Evolutionary conservation across 2,329 filamentous ascomycete genomes (phyloP).

Genomic region (Lecanoromycetidae sp.): DNA sequence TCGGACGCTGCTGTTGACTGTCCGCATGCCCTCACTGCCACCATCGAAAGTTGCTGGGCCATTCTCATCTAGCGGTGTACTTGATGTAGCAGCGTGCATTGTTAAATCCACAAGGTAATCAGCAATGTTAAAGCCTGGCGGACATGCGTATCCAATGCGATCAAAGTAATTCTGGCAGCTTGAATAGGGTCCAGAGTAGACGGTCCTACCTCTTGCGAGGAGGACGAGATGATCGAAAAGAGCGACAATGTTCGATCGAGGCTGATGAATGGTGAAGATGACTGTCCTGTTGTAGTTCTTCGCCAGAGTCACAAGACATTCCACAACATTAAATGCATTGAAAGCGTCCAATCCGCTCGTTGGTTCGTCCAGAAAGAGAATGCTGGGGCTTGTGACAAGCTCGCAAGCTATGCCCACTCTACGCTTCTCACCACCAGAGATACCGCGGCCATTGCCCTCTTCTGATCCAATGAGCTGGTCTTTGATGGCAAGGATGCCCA

Average conservation of each 20-base stretch:
- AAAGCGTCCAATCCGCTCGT: constrained; percentile 92
- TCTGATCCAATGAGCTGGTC: constrained; percentile 94
- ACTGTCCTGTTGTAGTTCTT: constrained; percentile 96
- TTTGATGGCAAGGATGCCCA: constrained; percentile 87
- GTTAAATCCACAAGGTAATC: constrained; percentile 96
- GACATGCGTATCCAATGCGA: constrained; percentile 79
- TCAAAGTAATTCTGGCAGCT: constrained; percentile 91
- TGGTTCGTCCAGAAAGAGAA: constrained; percentile 92
- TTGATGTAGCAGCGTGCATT: constrained; percentile 70
- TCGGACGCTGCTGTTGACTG: constrained; percentile 73
- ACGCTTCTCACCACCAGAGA: constrained; percentile 93
- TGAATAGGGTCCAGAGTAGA: constrained; percentile 84
- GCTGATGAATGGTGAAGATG: constrained; percentile 96
- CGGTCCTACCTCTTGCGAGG: constrained; percentile 74
- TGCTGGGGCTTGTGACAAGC: constrained; percentile 90
- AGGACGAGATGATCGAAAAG: constrained; percentile 91
- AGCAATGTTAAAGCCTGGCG: constrained; percentile 95
- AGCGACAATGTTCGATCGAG: constrained; percentile 93
- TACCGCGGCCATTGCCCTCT: constrained; percentile 84
- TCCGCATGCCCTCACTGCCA: constrained; percentile 48
- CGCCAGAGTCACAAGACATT: constrained; percentile 85
- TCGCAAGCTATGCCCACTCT: constrained; percentile 96
- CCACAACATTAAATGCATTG: constrained; percentile 96
- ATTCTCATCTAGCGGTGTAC: constrained; percentile 43
- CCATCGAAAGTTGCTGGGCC: constrained; percentile 50